Percentiles rank a stretch among this genome's conserved stretches.
These are phyloP conservation scores for Scenedesmus sp. DNA, from an alignment of 163 green algal species.

Conservation along the genomic window DNA sequence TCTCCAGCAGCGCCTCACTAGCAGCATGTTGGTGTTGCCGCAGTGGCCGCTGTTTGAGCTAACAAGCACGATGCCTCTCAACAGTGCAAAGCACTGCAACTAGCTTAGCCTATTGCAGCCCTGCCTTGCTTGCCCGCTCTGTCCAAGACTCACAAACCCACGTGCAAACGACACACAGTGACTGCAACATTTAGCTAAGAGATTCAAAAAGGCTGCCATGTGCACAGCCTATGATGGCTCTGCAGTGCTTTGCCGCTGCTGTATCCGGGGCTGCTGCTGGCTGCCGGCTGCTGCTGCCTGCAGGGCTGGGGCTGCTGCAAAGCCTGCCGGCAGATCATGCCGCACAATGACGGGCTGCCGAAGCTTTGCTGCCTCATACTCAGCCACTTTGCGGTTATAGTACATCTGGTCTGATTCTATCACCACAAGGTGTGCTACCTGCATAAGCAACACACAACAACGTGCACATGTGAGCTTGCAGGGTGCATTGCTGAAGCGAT, in stretches of 20 bases:
- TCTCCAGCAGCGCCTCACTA: too few relatives aligned
- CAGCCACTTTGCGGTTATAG: slow-evolving; percentile 53
- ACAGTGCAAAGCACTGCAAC: too few relatives aligned
- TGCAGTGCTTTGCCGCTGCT: background rate
- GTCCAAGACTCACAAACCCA: too few relatives aligned
- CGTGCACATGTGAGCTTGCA: background rate
- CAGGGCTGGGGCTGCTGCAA: slow-evolving; percentile 16
- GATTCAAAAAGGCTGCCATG: background rate
- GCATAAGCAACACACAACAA: background rate
- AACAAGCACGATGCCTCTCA: too few relatives aligned
- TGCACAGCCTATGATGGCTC: background rate
- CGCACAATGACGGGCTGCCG: slow-evolving; percentile 21
- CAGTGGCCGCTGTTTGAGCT: too few relatives aligned
- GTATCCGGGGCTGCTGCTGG: slow-evolving; percentile 2
- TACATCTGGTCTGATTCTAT: slow-evolving; percentile 74
- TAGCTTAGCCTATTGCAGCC: too few relatives aligned
- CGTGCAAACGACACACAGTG: too few relatives aligned
- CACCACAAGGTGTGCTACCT: slow-evolving; percentile 69
- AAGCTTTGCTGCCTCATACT: slow-evolving; percentile 17
- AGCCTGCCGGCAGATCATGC: slow-evolving; percentile 16
- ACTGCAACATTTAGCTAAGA: too few relatives aligned
- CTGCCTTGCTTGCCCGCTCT: too few relatives aligned
- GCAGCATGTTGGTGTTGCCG: too few relatives aligned
- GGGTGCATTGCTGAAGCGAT: background rate
- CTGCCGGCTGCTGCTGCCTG: background rate